Percentiles rank a stretch among this genome's conserved stretches.
Evolutionary conservation across 495 filamentous ascomycete genomes (phyloP).

Genomic region (Hapsidospora chrysogenum): DNA sequence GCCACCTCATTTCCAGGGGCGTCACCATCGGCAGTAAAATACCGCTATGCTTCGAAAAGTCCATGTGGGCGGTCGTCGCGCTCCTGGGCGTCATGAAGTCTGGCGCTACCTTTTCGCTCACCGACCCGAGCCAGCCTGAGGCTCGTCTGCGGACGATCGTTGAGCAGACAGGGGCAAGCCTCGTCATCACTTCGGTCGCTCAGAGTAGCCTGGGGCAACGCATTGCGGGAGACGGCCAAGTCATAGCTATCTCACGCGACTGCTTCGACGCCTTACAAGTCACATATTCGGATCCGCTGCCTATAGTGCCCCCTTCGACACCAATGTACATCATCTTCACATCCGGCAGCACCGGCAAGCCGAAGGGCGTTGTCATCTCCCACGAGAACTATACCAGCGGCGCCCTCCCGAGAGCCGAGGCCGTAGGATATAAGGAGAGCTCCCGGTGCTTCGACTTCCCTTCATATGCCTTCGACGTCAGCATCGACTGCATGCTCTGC

Average conservation of each 20-base stretch:
- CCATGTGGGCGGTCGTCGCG: slow-evolving; percentile 31
- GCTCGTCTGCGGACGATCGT: slow-evolving; percentile 37
- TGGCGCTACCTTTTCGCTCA: slow-evolving; percentile 26
- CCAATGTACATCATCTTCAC: slow-evolving; percentile 29
- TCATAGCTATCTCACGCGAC: slow-evolving; percentile 9
- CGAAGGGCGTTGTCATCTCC: slow-evolving; percentile 27
- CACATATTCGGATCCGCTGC: slow-evolving; percentile 4
- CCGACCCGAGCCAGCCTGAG: slow-evolving; percentile 23
- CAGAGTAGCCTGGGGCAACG: slow-evolving; percentile 14
- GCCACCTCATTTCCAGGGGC: slow-evolving; percentile 20
- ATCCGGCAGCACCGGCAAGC: slow-evolving; percentile 30
- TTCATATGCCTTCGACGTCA: slow-evolving; percentile 33
- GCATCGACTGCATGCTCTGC: slow-evolving; percentile 31
- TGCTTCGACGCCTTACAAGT: background rate
- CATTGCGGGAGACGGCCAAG: slow-evolving; percentile 12
- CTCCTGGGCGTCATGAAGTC: slow-evolving; percentile 37
- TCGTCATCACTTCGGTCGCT: slow-evolving; percentile 35
- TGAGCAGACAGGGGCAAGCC: slow-evolving; percentile 24
- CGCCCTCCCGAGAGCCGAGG: slow-evolving; percentile 19
- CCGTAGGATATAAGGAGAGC: slow-evolving; percentile 18
- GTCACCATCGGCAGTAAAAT: slow-evolving; percentile 28
- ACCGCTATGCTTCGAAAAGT: slow-evolving; percentile 40
- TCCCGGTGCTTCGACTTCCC: slow-evolving; percentile 32
- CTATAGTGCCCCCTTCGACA: slow-evolving; percentile 10
- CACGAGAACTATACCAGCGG: slow-evolving; percentile 25